These are phyloP conservation scores for Cladobotryum mycophilum DNA, from an alignment of 2,329 filamentous ascomycete genomes.

Conservation along the genomic window DNA sequence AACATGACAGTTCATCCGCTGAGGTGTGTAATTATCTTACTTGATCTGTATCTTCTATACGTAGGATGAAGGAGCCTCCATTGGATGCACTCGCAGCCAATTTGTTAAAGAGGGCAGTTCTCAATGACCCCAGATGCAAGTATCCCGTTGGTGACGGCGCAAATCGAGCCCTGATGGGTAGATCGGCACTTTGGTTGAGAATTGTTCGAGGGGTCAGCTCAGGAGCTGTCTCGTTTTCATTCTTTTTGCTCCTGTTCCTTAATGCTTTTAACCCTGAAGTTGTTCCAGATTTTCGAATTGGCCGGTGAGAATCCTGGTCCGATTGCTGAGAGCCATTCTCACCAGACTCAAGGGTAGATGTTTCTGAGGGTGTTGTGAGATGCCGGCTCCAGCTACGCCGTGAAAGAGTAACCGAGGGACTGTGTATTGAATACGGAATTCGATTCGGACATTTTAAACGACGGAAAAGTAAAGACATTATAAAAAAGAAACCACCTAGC, in stretches of 20 bases:
- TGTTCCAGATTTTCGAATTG: background rate
- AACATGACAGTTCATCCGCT: background rate
- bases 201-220: conserved; percentile 20
- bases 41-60: conserved; percentile 94
- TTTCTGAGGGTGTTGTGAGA: background rate
- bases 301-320: background rate
- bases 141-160: conserved; percentile 94
- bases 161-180: conserved; percentile 59
- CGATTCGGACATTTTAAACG: conserved; percentile 3
- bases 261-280: conserved; percentile 14
- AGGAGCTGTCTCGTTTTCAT: conserved; percentile 7
- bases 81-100: conserved; percentile 75
- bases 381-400: background rate
- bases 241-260: conserved; percentile 18
- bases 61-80: conserved; percentile 80
- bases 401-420: background rate
- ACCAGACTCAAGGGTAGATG: background rate
- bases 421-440: conserved; percentile 4
- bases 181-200: conserved; percentile 47
- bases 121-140: conserved; percentile 82
- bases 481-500: background rate
- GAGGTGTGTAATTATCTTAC: conserved; percentile 36
- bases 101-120: conserved; percentile 94
- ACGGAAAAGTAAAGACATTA: conserved; percentile 11
- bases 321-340: background rate